phyloP scores from a whole-genome alignment of 805 yeast genomes.

The Kregervanrija delftensis region DNA sequence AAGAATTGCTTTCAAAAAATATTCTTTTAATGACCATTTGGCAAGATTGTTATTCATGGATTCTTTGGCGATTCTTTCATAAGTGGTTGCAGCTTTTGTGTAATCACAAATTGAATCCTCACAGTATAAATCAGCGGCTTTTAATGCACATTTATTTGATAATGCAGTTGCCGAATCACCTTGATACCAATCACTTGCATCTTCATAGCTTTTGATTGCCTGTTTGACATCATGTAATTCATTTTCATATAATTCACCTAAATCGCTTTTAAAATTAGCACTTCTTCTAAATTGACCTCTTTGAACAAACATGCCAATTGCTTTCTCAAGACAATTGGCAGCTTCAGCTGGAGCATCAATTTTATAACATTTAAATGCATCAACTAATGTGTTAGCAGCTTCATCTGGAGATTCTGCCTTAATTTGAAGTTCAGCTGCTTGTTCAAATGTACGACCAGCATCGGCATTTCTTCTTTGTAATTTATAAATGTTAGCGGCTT shows the following conservation, averaged over 20 bases:
- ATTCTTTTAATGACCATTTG: conserved; percentile 90
- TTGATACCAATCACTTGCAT: conserved; percentile 93
- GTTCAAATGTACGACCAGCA: conserved; percentile 81
- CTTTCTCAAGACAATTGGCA: conserved; percentile 66
- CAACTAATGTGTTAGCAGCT: conserved; percentile 83
- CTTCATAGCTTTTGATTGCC: conserved; percentile 77
- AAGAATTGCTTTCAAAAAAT: conserved; percentile 75
- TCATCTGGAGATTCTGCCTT: conserved; percentile 78
- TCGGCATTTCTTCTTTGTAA: conserved; percentile 61
- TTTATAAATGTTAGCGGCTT: conserved; percentile 89
- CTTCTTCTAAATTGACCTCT: conserved; percentile 96
- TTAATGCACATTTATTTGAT: conserved; percentile 79
- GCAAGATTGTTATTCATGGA: conserved; percentile 68
- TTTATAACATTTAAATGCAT: conserved; percentile 83
- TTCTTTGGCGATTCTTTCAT: conserved; percentile 71
- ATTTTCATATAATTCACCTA: conserved; percentile 80
- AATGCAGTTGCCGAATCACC: conserved; percentile 92
- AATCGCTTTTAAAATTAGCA: conserved; percentile 87
- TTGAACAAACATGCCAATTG: conserved; percentile 76
- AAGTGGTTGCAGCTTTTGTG: conserved; percentile 65
- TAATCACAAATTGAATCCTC: conserved; percentile 56
- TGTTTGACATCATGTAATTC: conserved; percentile 57
- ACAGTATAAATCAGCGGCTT: conserved; percentile 86
- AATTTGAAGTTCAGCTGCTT: conserved; percentile 76
- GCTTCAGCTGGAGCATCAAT: conserved; percentile 69